Base-by-base conservation (phyloP, 2,329 filamentous ascomycete species). In the Botryotinia narcissicola region DNA sequence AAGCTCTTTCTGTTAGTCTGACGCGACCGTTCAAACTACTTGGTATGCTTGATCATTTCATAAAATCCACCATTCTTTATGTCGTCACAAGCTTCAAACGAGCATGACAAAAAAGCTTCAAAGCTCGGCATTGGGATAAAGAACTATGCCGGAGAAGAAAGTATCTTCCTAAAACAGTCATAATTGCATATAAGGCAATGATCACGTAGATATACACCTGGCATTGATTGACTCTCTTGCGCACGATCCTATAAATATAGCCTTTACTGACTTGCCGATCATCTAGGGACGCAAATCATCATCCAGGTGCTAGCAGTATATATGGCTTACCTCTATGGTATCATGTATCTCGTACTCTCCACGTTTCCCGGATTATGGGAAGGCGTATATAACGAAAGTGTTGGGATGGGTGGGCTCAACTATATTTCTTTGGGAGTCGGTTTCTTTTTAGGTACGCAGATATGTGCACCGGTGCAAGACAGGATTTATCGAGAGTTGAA, bases 291-390 rank as follows among this genome's bases (percentile, higher is more conserved):
- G 2, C 88, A 89, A 70, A 80, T 85, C 2, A 88, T 89, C 70
- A 82, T 90, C 25, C 83, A 88, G 77, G 81, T 86, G 7, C 82
- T 89, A 8, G 84, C 87, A 2, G 75, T 86, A 18, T 89, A 88
- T 78, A 85, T 87, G 79, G 83, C 84, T 37, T 82, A 86, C 63
- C 78, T 86, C 7, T 88, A 89, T 76, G 87, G 87, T 9, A 82
- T 86, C 64, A 83, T 88, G 61, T 89, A 88, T 77, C 80, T 89
- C 4, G 84, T 85, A 48, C 84, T 92, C 0, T 87, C 88, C 0
- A 91, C 87, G 3, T 91, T 91, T 76, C 87, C 90, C 0, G 78
- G 80, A 0, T 82, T 93, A 0, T 92, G 89, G 88, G 83, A 80
- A 3, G 76, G 79, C 0, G 81, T 83, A 22, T 93, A 93, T 77